phyloP scores from a whole-genome alignment of 768 basidiomycete genomes.

The Kwoniella dejecticola region DNA sequence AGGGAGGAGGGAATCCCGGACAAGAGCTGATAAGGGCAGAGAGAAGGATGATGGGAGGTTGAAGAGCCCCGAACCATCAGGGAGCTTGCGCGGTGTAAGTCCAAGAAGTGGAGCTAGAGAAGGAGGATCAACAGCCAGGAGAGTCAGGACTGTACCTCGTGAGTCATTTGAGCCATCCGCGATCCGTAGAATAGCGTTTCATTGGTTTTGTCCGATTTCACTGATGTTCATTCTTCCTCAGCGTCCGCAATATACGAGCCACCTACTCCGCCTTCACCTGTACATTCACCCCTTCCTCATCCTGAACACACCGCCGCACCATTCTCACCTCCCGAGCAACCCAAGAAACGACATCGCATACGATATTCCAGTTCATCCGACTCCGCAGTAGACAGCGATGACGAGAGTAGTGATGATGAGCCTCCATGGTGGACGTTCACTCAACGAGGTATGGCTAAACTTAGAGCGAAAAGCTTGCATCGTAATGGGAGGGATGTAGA shows the following conservation, averaged over 20 bases:
- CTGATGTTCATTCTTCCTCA: too few species aligned
- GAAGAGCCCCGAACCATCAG: neutral
- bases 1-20: slow-evolving; percentile 1
- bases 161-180: too few species aligned
- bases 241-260: slow-evolving; percentile 43
- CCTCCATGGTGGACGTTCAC: slow-evolving; percentile 50
- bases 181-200: too few species aligned
- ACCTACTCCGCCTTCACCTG: slow-evolving; percentile 33
- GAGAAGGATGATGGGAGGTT: neutral
- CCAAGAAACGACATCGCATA: slow-evolving; percentile 23
- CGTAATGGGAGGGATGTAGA: slow-evolving; percentile 9
- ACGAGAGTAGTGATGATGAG: slow-evolving; percentile 33
- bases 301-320: neutral
- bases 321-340: slow-evolving; percentile 6
- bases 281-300: slow-evolving; percentile 12
- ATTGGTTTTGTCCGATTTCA: too few species aligned
- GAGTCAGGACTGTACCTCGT: slow-evolving; percentile 47
- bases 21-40: slow-evolving; percentile 1
- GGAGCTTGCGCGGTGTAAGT: slow-evolving; percentile 3
- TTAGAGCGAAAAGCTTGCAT: slow-evolving; percentile 26
- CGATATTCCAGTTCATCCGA: slow-evolving; percentile 32
- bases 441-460: slow-evolving; percentile 37
- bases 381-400: slow-evolving; percentile 22
- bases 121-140: slow-evolving; percentile 19
- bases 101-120: neutral